These are phyloP conservation scores for Syzygium syzygioides DNA, from an alignment of 441 rosid species.

Conservation along the genomic window DNA sequence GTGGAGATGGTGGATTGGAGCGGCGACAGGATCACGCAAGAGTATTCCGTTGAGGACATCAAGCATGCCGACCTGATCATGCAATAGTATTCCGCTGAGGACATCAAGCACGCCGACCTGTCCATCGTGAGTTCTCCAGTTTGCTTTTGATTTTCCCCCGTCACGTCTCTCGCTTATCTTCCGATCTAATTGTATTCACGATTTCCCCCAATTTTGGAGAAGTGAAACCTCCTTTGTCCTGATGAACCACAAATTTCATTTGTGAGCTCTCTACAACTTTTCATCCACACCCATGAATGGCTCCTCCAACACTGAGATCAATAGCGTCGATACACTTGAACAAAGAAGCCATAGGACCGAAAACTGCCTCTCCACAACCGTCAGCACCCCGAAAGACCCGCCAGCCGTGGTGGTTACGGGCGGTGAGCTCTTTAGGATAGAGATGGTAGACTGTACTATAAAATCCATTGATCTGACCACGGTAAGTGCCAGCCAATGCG, in stretches of 20 bases:
- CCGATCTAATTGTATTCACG: too few relatives aligned
- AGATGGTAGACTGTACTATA: slow-evolving; percentile 66
- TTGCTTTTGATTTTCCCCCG: not conserved
- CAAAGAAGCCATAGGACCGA: too few relatives aligned
- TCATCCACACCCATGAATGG: slow-evolving; percentile 22
- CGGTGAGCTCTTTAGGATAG: slow-evolving; percentile 57
- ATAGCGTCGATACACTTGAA: slow-evolving; percentile 6
- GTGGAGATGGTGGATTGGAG: slow-evolving; percentile 59
- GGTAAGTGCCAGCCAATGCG: too few relatives aligned
- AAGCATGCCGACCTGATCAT: slow-evolving; percentile 46
- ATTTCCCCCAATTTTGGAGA: not conserved
- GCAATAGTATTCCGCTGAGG: slow-evolving; percentile 32
- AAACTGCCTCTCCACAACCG: slow-evolving; percentile 27
- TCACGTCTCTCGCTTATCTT: not conserved
- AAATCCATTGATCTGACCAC: too few relatives aligned
- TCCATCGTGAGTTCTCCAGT: slow-evolving; percentile 22
- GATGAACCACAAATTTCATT: not conserved
- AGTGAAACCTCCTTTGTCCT: not conserved
- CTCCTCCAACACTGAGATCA: slow-evolving; percentile 43
- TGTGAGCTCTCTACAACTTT: not conserved
- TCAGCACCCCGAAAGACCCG: slow-evolving; percentile 78
- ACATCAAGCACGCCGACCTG: slow-evolving; percentile 41
- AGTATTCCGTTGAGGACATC: slow-evolving; percentile 41
- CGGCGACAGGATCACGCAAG: slow-evolving; percentile 35
- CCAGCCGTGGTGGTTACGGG: slow-evolving; percentile 39